Evolutionary conservation across 352 stramenopile species (phyloP).

Genomic region (Phytopythium montanum): DNA sequence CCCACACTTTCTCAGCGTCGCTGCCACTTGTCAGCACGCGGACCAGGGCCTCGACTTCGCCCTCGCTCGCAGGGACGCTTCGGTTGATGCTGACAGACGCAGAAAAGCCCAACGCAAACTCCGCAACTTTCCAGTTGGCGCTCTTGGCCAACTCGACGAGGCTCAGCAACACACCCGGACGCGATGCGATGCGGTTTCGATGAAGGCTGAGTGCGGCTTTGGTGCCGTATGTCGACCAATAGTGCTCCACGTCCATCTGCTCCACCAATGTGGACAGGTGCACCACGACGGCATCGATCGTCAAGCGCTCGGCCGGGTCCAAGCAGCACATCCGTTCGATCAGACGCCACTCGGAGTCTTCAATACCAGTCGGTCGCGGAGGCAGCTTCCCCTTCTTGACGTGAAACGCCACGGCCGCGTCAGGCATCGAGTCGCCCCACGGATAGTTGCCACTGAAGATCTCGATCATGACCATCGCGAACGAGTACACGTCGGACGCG

Average conservation of each 20-base stretch:
- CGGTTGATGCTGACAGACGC: too few species aligned
- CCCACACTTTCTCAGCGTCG: too few species aligned
- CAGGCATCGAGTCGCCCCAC: constrained; percentile 5
- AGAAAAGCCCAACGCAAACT: too few species aligned
- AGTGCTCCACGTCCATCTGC: background rate
- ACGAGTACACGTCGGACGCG: constrained; percentile 19
- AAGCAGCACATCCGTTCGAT: constrained; percentile 15
- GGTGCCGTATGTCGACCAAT: too few species aligned
- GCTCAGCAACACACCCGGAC: too few species aligned
- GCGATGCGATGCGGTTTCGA: too few species aligned
- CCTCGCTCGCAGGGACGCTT: too few species aligned
- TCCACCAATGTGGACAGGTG: constrained; percentile 1
- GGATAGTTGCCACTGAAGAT: constrained; percentile 9
- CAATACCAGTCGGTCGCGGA: background rate
- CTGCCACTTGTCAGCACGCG: too few species aligned
- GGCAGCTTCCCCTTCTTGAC: constrained; percentile 7
- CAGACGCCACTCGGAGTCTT: constrained; percentile 8
- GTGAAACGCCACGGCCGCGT: constrained; percentile 3
- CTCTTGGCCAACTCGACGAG: too few species aligned
- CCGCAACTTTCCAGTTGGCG: too few species aligned
- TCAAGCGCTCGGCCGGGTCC: constrained; percentile 1
- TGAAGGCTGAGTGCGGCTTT: too few species aligned
- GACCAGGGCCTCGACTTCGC: too few species aligned
- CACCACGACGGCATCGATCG: constrained; percentile 5
- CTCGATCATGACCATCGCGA: constrained; percentile 23